phyloP scores from a whole-genome alignment of 495 filamentous ascomycete genomes.

The Jackrogersella multiformis region DNA sequence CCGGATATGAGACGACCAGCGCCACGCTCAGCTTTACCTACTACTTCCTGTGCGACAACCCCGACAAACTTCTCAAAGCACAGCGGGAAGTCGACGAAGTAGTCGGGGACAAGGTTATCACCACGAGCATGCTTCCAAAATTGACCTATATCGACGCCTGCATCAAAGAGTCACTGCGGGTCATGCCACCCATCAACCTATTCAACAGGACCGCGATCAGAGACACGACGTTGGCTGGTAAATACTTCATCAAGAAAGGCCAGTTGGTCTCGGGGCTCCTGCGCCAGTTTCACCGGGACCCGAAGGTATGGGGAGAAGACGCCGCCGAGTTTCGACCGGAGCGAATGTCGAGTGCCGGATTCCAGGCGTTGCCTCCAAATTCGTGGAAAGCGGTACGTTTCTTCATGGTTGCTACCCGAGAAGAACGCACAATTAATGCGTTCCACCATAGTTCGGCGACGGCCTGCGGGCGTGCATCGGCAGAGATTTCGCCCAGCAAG shows the following conservation, averaged over 20 bases:
- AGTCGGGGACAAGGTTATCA: too few species aligned
- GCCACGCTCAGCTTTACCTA: too few species aligned
- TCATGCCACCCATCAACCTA: too few species aligned
- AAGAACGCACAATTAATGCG: background rate
- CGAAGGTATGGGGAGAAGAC: conserved; percentile 57
- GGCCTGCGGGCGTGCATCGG: conserved; percentile 59
- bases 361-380: conserved; percentile 60
- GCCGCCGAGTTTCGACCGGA: conserved; percentile 62
- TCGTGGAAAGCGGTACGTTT: conserved; percentile 55
- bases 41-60: too few species aligned
- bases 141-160: too few species aligned
- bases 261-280: conserved; percentile 62
- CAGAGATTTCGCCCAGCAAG: conserved; percentile 66
- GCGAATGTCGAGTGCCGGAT: conserved; percentile 65
- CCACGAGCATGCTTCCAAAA: too few species aligned
- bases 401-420: background rate
- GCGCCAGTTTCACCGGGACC: conserved; percentile 51
- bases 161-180: too few species aligned
- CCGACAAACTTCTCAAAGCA: too few species aligned
- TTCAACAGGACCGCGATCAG: too few species aligned
- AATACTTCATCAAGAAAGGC: conserved; percentile 67
- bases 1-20: conserved; percentile 74
- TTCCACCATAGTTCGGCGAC: background rate
- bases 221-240: conserved; percentile 64
- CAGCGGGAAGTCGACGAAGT: too few species aligned